Evolutionary conservation across 768 basidiomycete species (phyloP).

Genomic region (Mycena galopus): DNA sequence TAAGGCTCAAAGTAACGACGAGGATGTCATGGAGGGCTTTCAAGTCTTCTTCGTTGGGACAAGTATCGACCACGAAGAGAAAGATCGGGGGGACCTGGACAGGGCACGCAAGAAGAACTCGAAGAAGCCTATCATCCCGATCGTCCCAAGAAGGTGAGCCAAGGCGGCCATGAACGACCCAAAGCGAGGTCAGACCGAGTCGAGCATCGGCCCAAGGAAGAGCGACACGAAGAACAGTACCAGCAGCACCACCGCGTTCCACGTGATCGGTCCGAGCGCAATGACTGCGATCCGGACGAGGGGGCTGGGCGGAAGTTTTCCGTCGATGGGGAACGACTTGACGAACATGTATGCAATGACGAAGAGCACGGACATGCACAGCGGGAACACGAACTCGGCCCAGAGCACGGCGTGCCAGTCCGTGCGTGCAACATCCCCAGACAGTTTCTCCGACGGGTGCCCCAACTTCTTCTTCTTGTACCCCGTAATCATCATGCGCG

Average conservation of each 20-base stretch:
- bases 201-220: constrained; percentile 93
- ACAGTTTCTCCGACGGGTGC: constrained; percentile 96
- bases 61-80: constrained; percentile 97
- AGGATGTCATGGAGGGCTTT: constrained; percentile 96
- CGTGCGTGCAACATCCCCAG: constrained; percentile 94
- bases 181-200: constrained; percentile 86
- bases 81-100: constrained; percentile 96
- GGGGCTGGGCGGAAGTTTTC: constrained; percentile 81
- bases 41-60: constrained; percentile 94
- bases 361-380: constrained; percentile 87
- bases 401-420: constrained; percentile 91
- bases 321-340: constrained; percentile 84
- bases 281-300: constrained; percentile 95
- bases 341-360: constrained; percentile 93
- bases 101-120: constrained; percentile 89
- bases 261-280: constrained; percentile 94
- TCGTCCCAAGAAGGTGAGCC: constrained; percentile 83
- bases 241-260: constrained; percentile 91
- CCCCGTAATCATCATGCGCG: constrained; percentile 98
- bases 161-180: constrained; percentile 93
- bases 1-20: constrained; percentile 91
- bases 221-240: constrained; percentile 89
- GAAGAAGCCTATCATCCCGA: constrained; percentile 95
- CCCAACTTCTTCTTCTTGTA: constrained; percentile 99
- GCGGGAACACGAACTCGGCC: constrained; percentile 89